Evolutionary conservation across 2,329 filamentous ascomycete species (phyloP), one percentile per base, ranked within the genome.

Genomic region (Neocucurbitaria cava): DNA sequence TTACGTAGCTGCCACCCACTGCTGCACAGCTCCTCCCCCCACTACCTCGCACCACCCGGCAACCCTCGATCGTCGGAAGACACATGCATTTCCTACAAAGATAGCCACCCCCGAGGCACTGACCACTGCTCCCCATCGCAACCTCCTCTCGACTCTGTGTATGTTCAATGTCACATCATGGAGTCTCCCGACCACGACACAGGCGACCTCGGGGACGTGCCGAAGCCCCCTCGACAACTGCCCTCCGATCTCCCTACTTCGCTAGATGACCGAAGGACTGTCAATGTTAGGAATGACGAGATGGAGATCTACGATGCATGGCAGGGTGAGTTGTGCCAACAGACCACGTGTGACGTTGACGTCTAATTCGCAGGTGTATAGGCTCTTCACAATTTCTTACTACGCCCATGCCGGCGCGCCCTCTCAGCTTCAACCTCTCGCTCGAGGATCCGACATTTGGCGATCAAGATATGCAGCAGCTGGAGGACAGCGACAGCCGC

Each of bases 291-390:
- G 60, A 84, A 89, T 51, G 83, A 83, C 35, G 95, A 98, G 81
- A 96, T 93, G 36, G 95, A 98, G 81, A 92, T 97, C 80, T 99
- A 98, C 76, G 95, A 99, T 84, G 95, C 92, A 65, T 99, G 95
- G 95, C 92, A 98, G 88, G 94, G 94, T 89, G 75, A 73, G 82
- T 63, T 49, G 83, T 36, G n/a, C 9, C 43, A 39, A 49, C 49
- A 54, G 56, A 55, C 51, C 11, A 35, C 46, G 45, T 21, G 40
- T 35, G 26, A 45, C 15, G 5, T 17, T 13, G 10, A 28, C 10
- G 20, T 17, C 55, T 59, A 40, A 47, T 21, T 49, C 30, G 36
- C n/a, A n/a, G n/a, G 30, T 24, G 17, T 35, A 44, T 72, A 97
- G 94, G 94, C 62, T 92, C 97, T 82, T 96, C 94, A 40, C 93